A percentile compares a stretch with the other conserved stretches of the same genome.
Evolutionary conservation across 2,329 filamentous ascomycete species (phyloP).

Genomic region (Penicillium sp.): DNA sequence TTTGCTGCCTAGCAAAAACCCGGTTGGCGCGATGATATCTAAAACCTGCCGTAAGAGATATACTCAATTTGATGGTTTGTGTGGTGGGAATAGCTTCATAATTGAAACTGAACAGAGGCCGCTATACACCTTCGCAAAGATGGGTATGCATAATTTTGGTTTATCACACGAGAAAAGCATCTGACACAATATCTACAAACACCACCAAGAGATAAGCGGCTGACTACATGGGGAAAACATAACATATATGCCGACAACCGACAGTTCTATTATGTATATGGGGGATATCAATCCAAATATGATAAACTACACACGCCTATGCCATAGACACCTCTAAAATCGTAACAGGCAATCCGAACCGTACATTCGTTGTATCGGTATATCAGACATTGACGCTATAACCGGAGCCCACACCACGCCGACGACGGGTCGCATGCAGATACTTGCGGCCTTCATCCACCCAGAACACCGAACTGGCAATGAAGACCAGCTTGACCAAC

Average conservation of each 20-base stretch:
- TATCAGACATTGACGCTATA: slow-evolving; percentile 44
- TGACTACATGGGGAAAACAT: background rate
- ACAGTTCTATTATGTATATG: slow-evolving; percentile 11
- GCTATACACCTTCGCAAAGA: too few relatives aligned
- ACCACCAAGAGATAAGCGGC: background rate
- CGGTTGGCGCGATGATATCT: too few relatives aligned
- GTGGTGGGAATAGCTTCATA: too few relatives aligned
- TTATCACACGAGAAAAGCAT: background rate
- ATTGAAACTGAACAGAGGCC: too few relatives aligned
- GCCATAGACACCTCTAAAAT: slow-evolving; percentile 6
- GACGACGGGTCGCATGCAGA: slow-evolving; percentile 31
- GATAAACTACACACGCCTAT: slow-evolving; percentile 9
- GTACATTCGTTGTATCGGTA: background rate
- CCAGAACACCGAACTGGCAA: slow-evolving; percentile 93
- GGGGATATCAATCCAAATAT: slow-evolving; percentile 8
- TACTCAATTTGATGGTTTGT: too few relatives aligned
- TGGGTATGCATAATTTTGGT: background rate
- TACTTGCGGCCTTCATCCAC: slow-evolving; percentile 89
- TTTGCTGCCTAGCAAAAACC: too few relatives aligned
- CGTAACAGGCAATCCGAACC: slow-evolving; percentile 4
- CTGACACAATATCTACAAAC: background rate
- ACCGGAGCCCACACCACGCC: slow-evolving; percentile 35
- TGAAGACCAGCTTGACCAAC: slow-evolving; percentile 65
- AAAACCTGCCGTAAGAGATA: too few relatives aligned
- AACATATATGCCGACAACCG: background rate